Conservation (phyloP, 108 stramenopile genomes). For the Hondaea fermentalgiana region DNA sequence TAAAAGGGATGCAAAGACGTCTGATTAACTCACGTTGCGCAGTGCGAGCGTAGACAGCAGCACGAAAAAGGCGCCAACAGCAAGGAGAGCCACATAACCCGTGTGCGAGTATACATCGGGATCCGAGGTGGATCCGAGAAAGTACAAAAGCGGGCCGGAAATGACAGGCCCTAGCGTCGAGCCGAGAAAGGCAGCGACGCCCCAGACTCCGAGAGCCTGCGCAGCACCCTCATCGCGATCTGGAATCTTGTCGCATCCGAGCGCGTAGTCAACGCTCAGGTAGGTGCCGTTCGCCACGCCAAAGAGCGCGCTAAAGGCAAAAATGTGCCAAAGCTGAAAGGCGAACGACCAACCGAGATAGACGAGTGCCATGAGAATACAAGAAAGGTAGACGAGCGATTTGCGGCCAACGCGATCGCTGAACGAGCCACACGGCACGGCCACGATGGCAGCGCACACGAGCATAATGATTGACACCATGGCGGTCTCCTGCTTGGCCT, state of each 20-base stretch:
- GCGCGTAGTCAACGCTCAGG: constrained; percentile 9
- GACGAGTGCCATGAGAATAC: neutral
- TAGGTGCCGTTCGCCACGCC: constrained; percentile 19
- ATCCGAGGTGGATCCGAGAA: neutral
- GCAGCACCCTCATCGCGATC: neutral
- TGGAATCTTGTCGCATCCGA: neutral
- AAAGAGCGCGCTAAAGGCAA: neutral
- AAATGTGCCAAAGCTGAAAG: neutral
- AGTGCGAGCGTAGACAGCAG: neutral
- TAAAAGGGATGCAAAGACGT: neutral
- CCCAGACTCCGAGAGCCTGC: constrained; percentile 15
- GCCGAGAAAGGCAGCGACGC: constrained; percentile 18
- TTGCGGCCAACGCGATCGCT: neutral
- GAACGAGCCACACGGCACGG: neutral
- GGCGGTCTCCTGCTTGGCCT: neutral
- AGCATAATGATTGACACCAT: neutral
- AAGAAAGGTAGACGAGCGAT: neutral
- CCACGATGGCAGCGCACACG: neutral
- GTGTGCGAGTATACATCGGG: constrained; percentile 11
- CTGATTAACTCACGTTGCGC: neutral
- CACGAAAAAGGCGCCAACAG: neutral
- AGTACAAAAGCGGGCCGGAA: neutral
- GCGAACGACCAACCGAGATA: neutral
- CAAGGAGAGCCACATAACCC: neutral
- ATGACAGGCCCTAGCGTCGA: neutral